These are phyloP conservation scores for Trametes cinnabarina DNA, from an alignment of 768 basidiomycete genomes.

Conservation along the genomic window DNA sequence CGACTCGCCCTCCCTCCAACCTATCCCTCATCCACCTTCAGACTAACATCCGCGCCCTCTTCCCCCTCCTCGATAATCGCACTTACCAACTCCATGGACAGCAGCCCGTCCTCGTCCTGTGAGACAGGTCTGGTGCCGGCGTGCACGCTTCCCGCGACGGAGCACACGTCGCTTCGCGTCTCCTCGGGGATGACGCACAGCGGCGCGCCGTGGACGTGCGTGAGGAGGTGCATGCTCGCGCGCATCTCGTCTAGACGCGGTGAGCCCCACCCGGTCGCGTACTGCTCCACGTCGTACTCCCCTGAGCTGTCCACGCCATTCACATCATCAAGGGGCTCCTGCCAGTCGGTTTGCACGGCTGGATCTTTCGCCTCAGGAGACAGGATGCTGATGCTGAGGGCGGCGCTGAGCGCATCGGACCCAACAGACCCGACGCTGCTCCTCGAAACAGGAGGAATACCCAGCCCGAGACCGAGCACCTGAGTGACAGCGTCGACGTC, in stretches of 20 bases:
- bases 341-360: neutral
- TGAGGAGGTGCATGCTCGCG: neutral
- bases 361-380: neutral
- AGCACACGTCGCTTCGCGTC: constrained; percentile 20
- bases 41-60: neutral
- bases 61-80: neutral
- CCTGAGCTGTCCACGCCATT: neutral
- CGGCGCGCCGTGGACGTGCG: constrained; percentile 20
- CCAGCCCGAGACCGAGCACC: constrained; percentile 24
- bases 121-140: neutral
- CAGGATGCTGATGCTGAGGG: neutral
- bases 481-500: constrained; percentile 30
- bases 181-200: constrained; percentile 29
- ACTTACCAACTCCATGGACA: neutral
- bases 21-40: constrained; percentile 3
- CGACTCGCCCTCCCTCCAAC: constrained; percentile 21
- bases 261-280: constrained; percentile 2
- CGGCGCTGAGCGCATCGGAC: neutral
- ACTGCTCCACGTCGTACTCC: constrained; percentile 11
- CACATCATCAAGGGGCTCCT: too few relatives aligned
- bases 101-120: neutral
- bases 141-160: constrained; percentile 8
- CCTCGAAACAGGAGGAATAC: neutral
- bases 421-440: neutral
- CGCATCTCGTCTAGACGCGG: neutral